Base-by-base conservation (phyloP, 2,329 filamentous ascomycete species). In the Aspergillus sp. region DNA sequence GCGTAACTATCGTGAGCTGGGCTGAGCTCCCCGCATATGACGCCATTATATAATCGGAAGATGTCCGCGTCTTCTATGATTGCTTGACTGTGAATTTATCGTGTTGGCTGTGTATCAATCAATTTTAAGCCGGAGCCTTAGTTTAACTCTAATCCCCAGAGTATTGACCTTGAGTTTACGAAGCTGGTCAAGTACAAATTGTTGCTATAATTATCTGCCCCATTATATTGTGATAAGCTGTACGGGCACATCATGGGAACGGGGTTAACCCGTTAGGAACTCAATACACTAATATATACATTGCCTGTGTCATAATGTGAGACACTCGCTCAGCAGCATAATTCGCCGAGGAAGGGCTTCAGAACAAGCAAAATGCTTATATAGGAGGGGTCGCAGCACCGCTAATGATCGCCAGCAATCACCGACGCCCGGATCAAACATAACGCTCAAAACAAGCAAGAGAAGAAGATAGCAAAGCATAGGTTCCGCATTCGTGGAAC, bases 341-440 rank as follows among this genome's bases (percentile, higher is more conserved):
- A 11, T 9, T 30, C 26, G 26, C 26, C 22, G 3, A 26, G 22
- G 5, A 48, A 47, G 41, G 12, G 26, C 26, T 43, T 26, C 36
- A 32, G 22, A 53, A 38, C 38, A 52, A 52, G 22, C 38, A 22
- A 53, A 47, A 5, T 2, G 8, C 34, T 13, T 13, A 36, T 24
- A 48, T 30, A 18, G 20, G n/a, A 39, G 38, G 20, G 9, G 32
- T 12, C 45, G n/a, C n/a, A 11, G n/a, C 17, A 30, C 9, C 38
- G 20, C 47, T 30, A 34, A 38, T 41, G 49, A 44, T 53, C 22
- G 55, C 55, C 55, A 36, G 55, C 55, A 45, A 57, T 34, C 55
- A 57, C 22, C 7, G 41, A 18, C 11, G 2, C n/a, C 36, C 3
- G 39, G 24, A 18, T 24, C n/a, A 30, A 44, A 24, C 8, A 34